Percentiles rank a stretch among this genome's conserved stretches.
These are phyloP conservation scores for Neovahlkampfia damariscottae DNA, from an alignment of 78 protist species.

Conservation along the genomic window DNA sequence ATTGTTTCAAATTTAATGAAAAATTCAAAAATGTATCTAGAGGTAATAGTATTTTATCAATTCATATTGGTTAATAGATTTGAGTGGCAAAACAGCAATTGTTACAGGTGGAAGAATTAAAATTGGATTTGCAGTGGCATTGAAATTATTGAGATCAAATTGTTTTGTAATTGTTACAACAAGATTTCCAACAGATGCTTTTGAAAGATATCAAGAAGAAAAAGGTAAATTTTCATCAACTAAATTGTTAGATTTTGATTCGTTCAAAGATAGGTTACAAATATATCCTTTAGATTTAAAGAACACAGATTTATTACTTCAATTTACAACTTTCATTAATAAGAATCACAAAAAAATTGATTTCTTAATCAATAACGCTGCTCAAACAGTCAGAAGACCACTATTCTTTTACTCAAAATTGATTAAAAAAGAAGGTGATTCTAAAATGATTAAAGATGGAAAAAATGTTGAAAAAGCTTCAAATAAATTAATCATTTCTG, in stretches of 20 bases:
- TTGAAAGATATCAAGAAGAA: constrained; percentile 15
- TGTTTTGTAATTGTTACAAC: constrained; percentile 44
- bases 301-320: constrained; percentile 9
- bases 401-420: constrained; percentile 20
- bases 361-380: constrained; percentile 40
- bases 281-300: constrained; percentile 29
- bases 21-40: constrained; percentile 1
- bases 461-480: not conserved
- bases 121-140: constrained; percentile 32
- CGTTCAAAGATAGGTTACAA: constrained; percentile 19
- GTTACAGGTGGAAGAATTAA: constrained; percentile 54
- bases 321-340: not conserved
- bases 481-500: not conserved
- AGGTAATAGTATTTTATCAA: too few species aligned
- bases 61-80: too few species aligned
- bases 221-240: too few species aligned
- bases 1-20: not conserved
- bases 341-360: not conserved
- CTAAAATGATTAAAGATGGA: not conserved
- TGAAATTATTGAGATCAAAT: constrained; percentile 35
- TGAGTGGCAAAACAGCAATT: constrained; percentile 16
- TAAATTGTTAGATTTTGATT: constrained; percentile 23
- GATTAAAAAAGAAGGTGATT: not conserved
- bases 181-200: constrained; percentile 41
- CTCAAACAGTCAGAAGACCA: constrained; percentile 38